Conservation (phyloP, 2,329 filamentous ascomycete species). For the Pseudodiploospora longispora region DNA sequence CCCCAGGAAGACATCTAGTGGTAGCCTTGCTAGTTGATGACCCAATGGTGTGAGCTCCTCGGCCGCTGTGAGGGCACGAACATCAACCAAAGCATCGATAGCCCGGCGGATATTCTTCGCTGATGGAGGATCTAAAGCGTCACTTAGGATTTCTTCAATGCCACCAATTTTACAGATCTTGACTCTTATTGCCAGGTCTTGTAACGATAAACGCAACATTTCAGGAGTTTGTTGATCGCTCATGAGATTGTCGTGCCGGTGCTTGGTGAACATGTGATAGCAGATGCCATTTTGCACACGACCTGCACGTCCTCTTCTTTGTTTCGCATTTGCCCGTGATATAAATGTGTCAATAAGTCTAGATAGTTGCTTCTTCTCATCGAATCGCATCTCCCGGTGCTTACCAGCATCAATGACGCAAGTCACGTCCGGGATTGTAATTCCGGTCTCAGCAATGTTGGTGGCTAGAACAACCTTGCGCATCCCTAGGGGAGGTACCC, state of each 20-base stretch:
- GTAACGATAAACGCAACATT: constrained; percentile 86
- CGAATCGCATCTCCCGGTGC: constrained; percentile 95
- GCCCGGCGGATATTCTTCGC: constrained; percentile 88
- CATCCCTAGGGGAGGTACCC: constrained; percentile 70
- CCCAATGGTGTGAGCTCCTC: constrained; percentile 87
- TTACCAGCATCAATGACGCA: constrained; percentile 96
- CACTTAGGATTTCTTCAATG: constrained; percentile 80
- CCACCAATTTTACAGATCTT: constrained; percentile 96
- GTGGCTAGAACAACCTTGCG: constrained; percentile 95
- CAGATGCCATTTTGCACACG: constrained; percentile 92
- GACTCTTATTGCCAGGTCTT: constrained; percentile 90
- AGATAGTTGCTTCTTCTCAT: constrained; percentile 86
- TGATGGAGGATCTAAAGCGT: constrained; percentile 84
- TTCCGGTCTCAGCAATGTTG: constrained; percentile 97
- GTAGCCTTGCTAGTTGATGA: constrained; percentile 76
- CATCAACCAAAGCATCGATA: constrained; percentile 87
- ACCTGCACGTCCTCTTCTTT: constrained; percentile 85
- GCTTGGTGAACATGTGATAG: constrained; percentile 90
- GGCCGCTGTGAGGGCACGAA: constrained; percentile 70
- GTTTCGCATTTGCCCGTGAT: constrained; percentile 89
- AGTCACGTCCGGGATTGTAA: constrained; percentile 96
- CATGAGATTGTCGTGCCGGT: constrained; percentile 78
- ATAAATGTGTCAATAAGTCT: constrained; percentile 91
- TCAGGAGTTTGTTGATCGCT: constrained; percentile 92
- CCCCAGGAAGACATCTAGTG: constrained; percentile 87